phyloP scores from a whole-genome alignment of 1,139 yeast genomes.

The Candida dubliniensis region DNA sequence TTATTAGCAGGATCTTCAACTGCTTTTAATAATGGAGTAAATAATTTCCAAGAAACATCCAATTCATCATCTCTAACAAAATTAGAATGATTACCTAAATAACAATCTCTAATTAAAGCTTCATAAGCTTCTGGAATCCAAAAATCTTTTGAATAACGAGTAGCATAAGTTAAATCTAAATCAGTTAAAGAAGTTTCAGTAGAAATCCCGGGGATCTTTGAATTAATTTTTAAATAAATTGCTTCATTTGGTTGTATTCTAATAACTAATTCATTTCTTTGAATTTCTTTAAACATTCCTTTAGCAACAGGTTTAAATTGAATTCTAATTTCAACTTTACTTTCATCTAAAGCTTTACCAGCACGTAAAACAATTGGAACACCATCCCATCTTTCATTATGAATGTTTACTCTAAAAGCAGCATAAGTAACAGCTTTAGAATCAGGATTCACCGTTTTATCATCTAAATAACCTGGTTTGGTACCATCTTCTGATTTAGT shows the following conservation, averaged over 20 bases:
- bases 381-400: slow-evolving; percentile 97
- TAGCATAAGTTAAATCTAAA: slow-evolving; percentile 81
- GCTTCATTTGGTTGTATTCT: slow-evolving; percentile 96
- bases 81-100: slow-evolving; percentile 91
- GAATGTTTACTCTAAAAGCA: slow-evolving; percentile 72
- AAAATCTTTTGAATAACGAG: slow-evolving; percentile 76
- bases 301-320: slow-evolving; percentile 85
- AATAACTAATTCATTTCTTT: slow-evolving; percentile 89
- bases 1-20: slow-evolving; percentile 67
- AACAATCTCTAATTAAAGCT: slow-evolving; percentile 87
- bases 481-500: slow-evolving; percentile 78
- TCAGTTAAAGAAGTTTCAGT: slow-evolving; percentile 83
- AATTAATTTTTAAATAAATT: slow-evolving; percentile 84
- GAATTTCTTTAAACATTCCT: slow-evolving; percentile 80
- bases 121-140: slow-evolving; percentile 99
- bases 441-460: slow-evolving; percentile 78
- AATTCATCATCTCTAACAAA: slow-evolving; percentile 98
- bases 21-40: slow-evolving; percentile 84
- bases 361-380: slow-evolving; percentile 96
- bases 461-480: slow-evolving; percentile 90
- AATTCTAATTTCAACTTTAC: slow-evolving; percentile 90
- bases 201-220: slow-evolving; percentile 89
- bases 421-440: slow-evolving; percentile 93
- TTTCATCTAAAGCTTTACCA: slow-evolving; percentile 91
- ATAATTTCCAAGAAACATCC: slow-evolving; percentile 88